Evolutionary conservation across 768 basidiomycete species (phyloP).

Genomic region (Leccinum disarticulatum): DNA sequence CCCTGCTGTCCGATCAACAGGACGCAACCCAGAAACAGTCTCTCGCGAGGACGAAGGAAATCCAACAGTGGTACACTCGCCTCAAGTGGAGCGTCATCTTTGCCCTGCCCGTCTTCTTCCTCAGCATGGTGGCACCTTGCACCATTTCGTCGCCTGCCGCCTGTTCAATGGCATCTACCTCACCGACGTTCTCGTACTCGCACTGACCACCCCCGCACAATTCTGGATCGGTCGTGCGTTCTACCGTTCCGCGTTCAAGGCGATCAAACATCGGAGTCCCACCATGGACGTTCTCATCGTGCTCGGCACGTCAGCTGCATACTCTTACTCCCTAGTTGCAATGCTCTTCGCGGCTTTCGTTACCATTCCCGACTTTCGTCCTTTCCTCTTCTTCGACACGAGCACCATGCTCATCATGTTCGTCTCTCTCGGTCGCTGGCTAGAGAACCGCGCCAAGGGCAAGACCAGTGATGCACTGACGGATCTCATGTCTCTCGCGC

Average conservation of each 20-base stretch:
- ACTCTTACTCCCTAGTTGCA: constrained; percentile 78
- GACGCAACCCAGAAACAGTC: constrained; percentile 85
- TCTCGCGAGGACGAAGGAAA: constrained; percentile 86
- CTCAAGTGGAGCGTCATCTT: constrained; percentile 75
- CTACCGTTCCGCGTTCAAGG: constrained; percentile 88
- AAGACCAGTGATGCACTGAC: constrained; percentile 96
- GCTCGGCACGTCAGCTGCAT: constrained; percentile 92
- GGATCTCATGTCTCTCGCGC: constrained; percentile 93
- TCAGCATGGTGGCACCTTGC: constrained; percentile 83
- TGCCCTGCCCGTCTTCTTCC: constrained; percentile 91
- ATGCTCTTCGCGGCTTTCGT: constrained; percentile 69
- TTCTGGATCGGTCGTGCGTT: constrained; percentile 89
- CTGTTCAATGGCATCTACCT: constrained; percentile 72
- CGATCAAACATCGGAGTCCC: constrained; percentile 82
- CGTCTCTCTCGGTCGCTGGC: constrained; percentile 90
- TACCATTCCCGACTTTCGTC: constrained; percentile 65
- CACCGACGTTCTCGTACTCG: constrained; percentile 72
- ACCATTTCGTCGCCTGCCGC: constrained; percentile 46
- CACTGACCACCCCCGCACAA: constrained; percentile 88
- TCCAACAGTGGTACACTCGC: constrained; percentile 83
- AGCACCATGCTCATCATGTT: constrained; percentile 99
- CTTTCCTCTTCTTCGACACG: constrained; percentile 95
- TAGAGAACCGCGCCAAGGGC: constrained; percentile 97
- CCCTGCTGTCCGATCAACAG: constrained; percentile 76
- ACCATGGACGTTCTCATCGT: constrained; percentile 99